Evolutionary conservation across 2,329 filamentous ascomycete species (phyloP), one percentile per base, ranked within the genome.

Genomic region (Sporothrix inflata): DNA sequence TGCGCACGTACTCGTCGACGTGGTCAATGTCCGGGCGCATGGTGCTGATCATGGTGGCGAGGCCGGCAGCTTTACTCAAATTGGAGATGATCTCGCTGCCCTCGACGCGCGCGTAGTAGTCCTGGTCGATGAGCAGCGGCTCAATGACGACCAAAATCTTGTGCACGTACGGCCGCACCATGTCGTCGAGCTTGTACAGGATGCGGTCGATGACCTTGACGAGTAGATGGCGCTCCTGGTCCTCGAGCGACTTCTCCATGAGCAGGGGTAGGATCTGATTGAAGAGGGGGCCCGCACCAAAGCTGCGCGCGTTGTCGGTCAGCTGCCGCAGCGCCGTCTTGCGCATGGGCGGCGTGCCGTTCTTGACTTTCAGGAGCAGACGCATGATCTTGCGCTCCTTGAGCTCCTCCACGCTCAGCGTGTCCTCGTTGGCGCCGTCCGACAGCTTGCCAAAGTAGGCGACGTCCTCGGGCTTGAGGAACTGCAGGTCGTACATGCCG

Each of bases 351-450:
- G 96, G 96, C 53, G 96, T 98, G 78, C 96, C 96, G 80, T 99
- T 99, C 88, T 99, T 99, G 85, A 99, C 95, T 84, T 99, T 99
- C 72, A 99, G 87, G 61, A 99, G 85, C 71, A 99, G 84, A 76
- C 96, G 88, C 96, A 99, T 98, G 79, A 99, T 99, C 84, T 99
- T 99, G 74, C 96, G 89, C 83, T 99, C 95, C 82, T 99, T 98
- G 69, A 99, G 84, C 78, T 99, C 95, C 66, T 99, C 96, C 11
- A 99, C 94, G 24, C 91, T 94, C 83, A 99, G 89, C 27, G 90
- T 87, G 77, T 95, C 97, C 83, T 99, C 96, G 77, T 98, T 94
- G 34, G 92, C 92, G 49, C 93, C 94, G 79, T 99, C 96, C 27
- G 97, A 95, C 53, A 99, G 88, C 84, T 99, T 98, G 73, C 95